Percentiles rank a stretch among this genome's conserved stretches.
Conservation (phyloP, 192 early-diverging fungal genomes). For the Funneliformis geosporum region DNA sequence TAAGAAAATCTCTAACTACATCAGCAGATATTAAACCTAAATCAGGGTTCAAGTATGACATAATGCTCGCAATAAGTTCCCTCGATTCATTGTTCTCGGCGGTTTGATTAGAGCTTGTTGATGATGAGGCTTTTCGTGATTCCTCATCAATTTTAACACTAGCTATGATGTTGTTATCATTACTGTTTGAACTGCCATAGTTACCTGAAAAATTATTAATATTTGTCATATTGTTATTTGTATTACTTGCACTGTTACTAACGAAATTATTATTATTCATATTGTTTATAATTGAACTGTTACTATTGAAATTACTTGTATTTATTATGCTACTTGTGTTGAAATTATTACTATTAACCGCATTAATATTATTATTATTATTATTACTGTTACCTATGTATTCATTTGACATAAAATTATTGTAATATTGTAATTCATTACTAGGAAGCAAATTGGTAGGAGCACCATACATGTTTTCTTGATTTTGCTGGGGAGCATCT, state of each 20-base stretch:
- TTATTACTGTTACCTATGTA: background rate
- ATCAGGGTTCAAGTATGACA: conserved; percentile 12
- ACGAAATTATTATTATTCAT: background rate
- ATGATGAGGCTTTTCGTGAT: background rate
- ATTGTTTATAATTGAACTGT: background rate
- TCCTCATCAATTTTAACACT: background rate
- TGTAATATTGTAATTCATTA: background rate
- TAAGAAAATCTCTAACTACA: conserved; percentile 9
- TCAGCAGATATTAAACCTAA: conserved; percentile 3
- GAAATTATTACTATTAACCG: background rate
- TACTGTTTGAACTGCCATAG: background rate
- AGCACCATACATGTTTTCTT: background rate
- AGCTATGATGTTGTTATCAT: background rate
- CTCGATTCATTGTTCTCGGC: background rate
- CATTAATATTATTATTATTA: background rate
- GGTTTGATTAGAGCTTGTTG: background rate
- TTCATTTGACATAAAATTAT: background rate
- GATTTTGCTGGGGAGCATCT: background rate
- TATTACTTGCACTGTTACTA: background rate
- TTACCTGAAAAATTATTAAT: background rate
- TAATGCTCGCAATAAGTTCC: conserved; percentile 14
- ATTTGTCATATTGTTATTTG: background rate
- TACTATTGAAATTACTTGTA: background rate
- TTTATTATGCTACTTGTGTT: background rate
- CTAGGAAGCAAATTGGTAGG: background rate